phyloP scores from a whole-genome alignment of 371 early-diverging fungal genomes.

The Syncephalastrum monosporum region DNA sequence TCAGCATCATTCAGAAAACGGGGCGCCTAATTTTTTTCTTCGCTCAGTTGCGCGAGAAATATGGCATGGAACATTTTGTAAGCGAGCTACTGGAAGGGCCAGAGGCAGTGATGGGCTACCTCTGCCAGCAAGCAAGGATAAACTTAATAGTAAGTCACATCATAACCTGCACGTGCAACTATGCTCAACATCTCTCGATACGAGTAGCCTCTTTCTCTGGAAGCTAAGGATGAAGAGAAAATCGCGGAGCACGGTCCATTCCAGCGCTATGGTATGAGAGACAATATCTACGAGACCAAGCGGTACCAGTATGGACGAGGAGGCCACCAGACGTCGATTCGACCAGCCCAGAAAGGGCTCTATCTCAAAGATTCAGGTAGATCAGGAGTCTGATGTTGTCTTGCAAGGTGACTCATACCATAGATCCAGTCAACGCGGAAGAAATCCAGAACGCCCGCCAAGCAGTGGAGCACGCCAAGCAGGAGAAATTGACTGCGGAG shows the following conservation, averaged over 20 bases:
- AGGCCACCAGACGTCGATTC: constrained; percentile 39
- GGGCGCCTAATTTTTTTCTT: background rate
- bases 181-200: background rate
- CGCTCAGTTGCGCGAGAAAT: constrained; percentile 16
- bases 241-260: constrained; percentile 34
- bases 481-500: too few relatives aligned
- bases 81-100: constrained; percentile 81
- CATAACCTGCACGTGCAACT: too few relatives aligned
- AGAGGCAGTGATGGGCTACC: constrained; percentile 55
- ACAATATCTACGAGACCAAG: constrained; percentile 50
- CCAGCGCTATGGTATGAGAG: constrained; percentile 47
- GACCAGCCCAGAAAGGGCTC: constrained; percentile 21
- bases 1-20: background rate
- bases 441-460: too few relatives aligned
- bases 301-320: constrained; percentile 48
- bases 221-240: constrained; percentile 35
- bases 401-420: background rate
- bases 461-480: too few relatives aligned
- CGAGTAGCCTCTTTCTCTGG: constrained; percentile 47
- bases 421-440: too few relatives aligned
- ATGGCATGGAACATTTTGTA: constrained; percentile 75
- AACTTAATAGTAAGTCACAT: constrained; percentile 54
- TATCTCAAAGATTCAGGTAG: constrained; percentile 52
- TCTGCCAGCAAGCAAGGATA: constrained; percentile 61
- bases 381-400: background rate